A percentile compares a stretch with the other conserved stretches of the same genome.
These are phyloP conservation scores for Nakazawaea ishiwadae DNA, from an alignment of 805 yeast genomes.

Conservation along the genomic window DNA sequence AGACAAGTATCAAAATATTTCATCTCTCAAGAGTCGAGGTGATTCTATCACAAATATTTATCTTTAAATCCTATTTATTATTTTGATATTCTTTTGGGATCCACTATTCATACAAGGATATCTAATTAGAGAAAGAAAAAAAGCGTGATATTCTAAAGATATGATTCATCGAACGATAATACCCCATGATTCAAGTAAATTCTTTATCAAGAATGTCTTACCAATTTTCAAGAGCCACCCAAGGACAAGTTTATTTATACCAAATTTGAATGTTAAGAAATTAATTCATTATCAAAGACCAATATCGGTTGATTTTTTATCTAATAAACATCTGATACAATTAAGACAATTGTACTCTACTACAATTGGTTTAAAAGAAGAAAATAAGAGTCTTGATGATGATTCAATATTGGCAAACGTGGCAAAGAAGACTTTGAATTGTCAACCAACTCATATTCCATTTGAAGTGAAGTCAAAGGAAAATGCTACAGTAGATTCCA, in stretches of 20 bases:
- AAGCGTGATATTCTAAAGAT: background rate
- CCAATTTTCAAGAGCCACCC: background rate
- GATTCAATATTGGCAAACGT: slow-evolving; percentile 29
- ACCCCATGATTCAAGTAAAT: slow-evolving; percentile 2
- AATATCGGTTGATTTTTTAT: slow-evolving; percentile 3
- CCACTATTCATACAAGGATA: too few species aligned
- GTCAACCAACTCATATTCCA: slow-evolving; percentile 46
- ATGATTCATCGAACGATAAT: background rate
- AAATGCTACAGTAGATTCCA: slow-evolving; percentile 17
- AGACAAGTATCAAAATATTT: too few species aligned
- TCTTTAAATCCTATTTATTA: too few species aligned
- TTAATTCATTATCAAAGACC: slow-evolving; percentile 6
- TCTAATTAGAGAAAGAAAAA: too few species aligned
- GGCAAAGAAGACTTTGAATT: slow-evolving; percentile 39
- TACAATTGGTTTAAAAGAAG: background rate
- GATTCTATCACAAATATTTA: too few species aligned
- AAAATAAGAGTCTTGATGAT: background rate
- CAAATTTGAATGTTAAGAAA: background rate
- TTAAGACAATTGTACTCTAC: slow-evolving; percentile 10
- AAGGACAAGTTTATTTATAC: background rate
- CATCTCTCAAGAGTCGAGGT: too few species aligned
- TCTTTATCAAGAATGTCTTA: slow-evolving; percentile 5
- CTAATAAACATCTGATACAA: slow-evolving; percentile 5
- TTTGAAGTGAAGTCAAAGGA: slow-evolving; percentile 48
- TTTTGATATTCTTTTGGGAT: too few species aligned